These are phyloP conservation scores for Niebla homalea DNA, from an alignment of 495 filamentous ascomycete genomes.

Conservation along the genomic window DNA sequence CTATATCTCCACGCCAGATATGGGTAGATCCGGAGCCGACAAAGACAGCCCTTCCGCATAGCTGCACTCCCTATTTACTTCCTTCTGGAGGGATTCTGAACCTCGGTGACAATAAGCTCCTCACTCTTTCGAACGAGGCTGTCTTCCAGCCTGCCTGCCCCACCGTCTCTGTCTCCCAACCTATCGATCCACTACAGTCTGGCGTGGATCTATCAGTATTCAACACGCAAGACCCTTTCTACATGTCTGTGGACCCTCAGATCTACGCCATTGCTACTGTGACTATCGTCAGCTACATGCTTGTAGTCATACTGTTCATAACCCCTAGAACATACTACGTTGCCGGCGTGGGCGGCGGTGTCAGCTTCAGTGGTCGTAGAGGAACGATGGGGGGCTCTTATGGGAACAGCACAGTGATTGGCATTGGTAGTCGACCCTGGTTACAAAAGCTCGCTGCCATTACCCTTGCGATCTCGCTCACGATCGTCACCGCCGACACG, in stretches of 20 bases:
- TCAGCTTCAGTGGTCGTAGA: constrained; percentile 65
- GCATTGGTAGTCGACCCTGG: constrained; percentile 88
- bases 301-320: constrained; percentile 89
- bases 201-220: constrained; percentile 26
- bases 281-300: constrained; percentile 83
- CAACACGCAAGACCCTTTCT: constrained; percentile 73
- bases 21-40: constrained; percentile 38
- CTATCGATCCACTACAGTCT: constrained; percentile 18
- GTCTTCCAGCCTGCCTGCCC: constrained; percentile 53
- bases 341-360: constrained; percentile 50
- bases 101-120: constrained; percentile 39
- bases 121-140: constrained; percentile 50
- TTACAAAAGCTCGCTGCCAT: constrained; percentile 89
- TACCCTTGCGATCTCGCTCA: constrained; percentile 79
- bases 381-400: constrained; percentile 73
- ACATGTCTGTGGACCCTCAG: constrained; percentile 79
- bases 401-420: constrained; percentile 56
- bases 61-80: constrained; percentile 51
- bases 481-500: constrained; percentile 81
- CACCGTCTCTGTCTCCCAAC: constrained; percentile 16
- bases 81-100: constrained; percentile 47
- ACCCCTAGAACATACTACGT: constrained; percentile 81
- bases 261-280: constrained; percentile 82
- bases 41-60: constrained; percentile 27
- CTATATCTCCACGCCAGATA: constrained; percentile 30